Base-by-base conservation (phyloP, 805 yeast species). In the Ogataea pignaliae region DNA sequence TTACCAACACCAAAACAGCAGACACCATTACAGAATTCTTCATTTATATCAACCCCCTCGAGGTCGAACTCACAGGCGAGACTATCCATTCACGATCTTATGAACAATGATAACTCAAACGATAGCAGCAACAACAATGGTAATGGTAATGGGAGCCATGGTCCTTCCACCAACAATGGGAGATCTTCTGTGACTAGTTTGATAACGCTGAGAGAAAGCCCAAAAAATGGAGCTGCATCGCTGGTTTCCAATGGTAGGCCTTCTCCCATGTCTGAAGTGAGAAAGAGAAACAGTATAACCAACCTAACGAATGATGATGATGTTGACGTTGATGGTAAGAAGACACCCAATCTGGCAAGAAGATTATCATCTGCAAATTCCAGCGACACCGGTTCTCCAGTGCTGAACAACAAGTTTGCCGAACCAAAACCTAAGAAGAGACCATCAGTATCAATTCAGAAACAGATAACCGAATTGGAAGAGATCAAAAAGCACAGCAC, bases 221-320 rank as follows among this genome's bases (percentile, higher is more conserved):
- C 37, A 5, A 7, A 7, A 16, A 17, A n/a, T 18, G 21, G 18
- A 8, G 18, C 37, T 12, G 13, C 31, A 18, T 3, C 37, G 2
- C 13, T 17, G 15, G 17, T 36, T 14, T 43, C 11, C 37, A 26
- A 26, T 12, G 31, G 33, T 31, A 40, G 38, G 3, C 40, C 41
- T 21, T 30, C 34, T 7, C 44, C 21, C 33, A 31, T 33, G n/a
- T 34, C n/a, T 37, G 52, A 47, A 13, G 53, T 55, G 8, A 50
- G 52, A 32, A 50, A 51, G 30, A 56, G 61, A 35, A 62, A 47
- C 42, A 60, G 65, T 41, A 64, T 65, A 35, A 52, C 51, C n/a
- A 55, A 56, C 42, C 45, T 75, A 38, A 72, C 79, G 8, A 73
- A 75, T 47, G 75, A 69, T 39, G 66, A 62, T 11, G 78, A 72